Conservation (phyloP, 345 rosid genomes). For the Jatropha curcas region DNA sequence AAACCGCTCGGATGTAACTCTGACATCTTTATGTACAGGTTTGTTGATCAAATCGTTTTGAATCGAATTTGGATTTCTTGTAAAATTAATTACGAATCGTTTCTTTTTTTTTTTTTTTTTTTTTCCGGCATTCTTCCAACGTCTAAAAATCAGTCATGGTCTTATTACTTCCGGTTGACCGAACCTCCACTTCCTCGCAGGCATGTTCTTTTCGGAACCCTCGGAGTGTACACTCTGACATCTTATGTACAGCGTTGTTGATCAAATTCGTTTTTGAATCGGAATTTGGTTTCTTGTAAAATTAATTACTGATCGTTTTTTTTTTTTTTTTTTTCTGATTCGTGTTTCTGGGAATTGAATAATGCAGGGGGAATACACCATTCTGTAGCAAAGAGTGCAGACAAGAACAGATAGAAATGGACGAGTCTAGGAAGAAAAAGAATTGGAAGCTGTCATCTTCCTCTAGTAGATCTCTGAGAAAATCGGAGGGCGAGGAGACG, state of each 20-base stretch:
- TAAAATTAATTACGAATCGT: too few relatives aligned
- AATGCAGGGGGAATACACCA: conserved; percentile 66
- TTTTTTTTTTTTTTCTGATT: too few relatives aligned
- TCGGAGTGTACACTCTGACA: too few relatives aligned
- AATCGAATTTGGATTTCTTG: not conserved
- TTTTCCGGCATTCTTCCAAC: not conserved
- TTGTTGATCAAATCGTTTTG: not conserved
- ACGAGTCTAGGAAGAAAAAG: conserved; percentile 54
- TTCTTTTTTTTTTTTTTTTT: not conserved
- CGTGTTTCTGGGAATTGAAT: too few relatives aligned
- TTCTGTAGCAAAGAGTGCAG: conserved; percentile 85
- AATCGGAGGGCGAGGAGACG: conserved; percentile 43
- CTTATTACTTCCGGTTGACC: too few relatives aligned
- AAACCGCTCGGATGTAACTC: conserved; percentile 60
- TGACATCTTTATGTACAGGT: conserved; percentile 96
- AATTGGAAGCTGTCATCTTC: conserved; percentile 43
- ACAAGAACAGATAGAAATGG: conserved; percentile 73
- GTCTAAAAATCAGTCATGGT: too few relatives aligned
- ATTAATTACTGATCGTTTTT: too few relatives aligned
- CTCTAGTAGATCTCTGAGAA: conserved; percentile 43
- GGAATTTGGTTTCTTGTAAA: too few relatives aligned
- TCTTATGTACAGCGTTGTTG: too few relatives aligned
- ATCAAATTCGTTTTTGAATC: not conserved
- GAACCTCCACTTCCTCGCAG: too few relatives aligned
- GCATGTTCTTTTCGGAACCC: too few relatives aligned